A percentile compares a stretch with the other conserved stretches of the same genome.
Evolutionary conservation across 345 rosid species (phyloP).

Genomic region (Litchi chinensis): DNA sequence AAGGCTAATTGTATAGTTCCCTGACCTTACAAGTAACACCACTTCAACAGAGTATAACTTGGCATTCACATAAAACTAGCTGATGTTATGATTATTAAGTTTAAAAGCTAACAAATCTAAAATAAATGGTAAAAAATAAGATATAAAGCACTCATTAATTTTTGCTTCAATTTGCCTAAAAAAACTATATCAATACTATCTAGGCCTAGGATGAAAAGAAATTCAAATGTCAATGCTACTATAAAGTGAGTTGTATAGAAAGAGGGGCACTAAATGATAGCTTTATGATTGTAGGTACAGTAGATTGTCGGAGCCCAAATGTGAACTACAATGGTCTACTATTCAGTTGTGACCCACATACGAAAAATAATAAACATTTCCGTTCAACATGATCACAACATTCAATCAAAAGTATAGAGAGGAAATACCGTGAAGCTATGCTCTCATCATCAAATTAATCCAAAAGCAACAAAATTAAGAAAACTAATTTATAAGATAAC

Average conservation of each 20-base stretch:
- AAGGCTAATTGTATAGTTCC: too few species aligned
- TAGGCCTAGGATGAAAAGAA: neutral
- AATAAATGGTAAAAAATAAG: neutral
- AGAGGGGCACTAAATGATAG: neutral
- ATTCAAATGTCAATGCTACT: neutral
- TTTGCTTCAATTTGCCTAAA: too few species aligned
- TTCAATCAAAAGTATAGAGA: conserved; percentile 3
- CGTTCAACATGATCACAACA: conserved; percentile 5
- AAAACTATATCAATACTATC: too few species aligned
- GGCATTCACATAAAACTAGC: too few species aligned
- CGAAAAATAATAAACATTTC: neutral
- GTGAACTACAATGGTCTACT: neutral
- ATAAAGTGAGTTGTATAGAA: neutral
- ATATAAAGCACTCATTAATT: too few species aligned
- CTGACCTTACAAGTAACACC: too few species aligned
- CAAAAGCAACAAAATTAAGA: conserved; percentile 6
- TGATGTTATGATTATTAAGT: too few species aligned
- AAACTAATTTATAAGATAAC: conserved; percentile 34
- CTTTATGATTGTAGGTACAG: conserved; percentile 7
- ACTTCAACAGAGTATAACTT: too few species aligned
- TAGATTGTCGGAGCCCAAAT: conserved; percentile 4
- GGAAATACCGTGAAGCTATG: neutral
- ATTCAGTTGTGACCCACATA: neutral
- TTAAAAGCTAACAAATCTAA: too few species aligned
- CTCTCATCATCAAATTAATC: neutral